Conservation (phyloP, 73 alveolate species). For the Paramecium pentaurelia region DNA sequence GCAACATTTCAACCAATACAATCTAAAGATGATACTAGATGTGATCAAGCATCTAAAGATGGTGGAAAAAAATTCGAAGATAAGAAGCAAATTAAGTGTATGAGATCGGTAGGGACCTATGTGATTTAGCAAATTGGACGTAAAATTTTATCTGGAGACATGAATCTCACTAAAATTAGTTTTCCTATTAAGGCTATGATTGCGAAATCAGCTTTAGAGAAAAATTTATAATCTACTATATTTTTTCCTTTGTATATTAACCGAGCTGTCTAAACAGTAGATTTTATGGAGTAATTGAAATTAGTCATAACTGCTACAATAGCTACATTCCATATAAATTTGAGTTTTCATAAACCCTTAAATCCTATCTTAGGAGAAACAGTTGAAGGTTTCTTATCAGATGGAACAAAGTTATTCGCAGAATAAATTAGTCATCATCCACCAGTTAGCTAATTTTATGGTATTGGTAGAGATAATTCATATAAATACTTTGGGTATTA, state of each 20-base stretch:
- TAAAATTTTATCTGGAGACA: constrained; percentile 69
- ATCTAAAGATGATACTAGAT: constrained; percentile 47
- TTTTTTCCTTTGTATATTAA: constrained; percentile 66
- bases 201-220: constrained; percentile 59
- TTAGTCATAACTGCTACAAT: constrained; percentile 66
- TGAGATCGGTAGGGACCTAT: constrained; percentile 75
- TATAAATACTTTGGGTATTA: constrained; percentile 47
- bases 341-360: constrained; percentile 80
- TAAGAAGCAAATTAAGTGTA: constrained; percentile 20
- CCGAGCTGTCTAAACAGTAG: constrained; percentile 69
- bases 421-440: constrained; percentile 97
- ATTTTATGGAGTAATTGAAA: constrained; percentile 78
- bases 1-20: not conserved
- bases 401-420: constrained; percentile 89
- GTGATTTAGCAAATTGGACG: constrained; percentile 69
- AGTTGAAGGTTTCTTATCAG: constrained; percentile 85
- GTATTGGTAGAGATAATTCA: constrained; percentile 64
- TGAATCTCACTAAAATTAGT: constrained; percentile 68
- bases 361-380: constrained; percentile 98
- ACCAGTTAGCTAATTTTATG: constrained; percentile 67
- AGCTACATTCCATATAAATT: constrained; percentile 66
- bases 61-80: constrained; percentile 58
- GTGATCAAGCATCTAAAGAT: constrained; percentile 49
- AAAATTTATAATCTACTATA: constrained; percentile 51
- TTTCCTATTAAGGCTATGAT: constrained; percentile 78